Percentiles rank a stretch among this genome's conserved stretches.
Evolutionary conservation across 495 filamentous ascomycete genomes (phyloP).

Genomic region (Aspergillus avenaceus): DNA sequence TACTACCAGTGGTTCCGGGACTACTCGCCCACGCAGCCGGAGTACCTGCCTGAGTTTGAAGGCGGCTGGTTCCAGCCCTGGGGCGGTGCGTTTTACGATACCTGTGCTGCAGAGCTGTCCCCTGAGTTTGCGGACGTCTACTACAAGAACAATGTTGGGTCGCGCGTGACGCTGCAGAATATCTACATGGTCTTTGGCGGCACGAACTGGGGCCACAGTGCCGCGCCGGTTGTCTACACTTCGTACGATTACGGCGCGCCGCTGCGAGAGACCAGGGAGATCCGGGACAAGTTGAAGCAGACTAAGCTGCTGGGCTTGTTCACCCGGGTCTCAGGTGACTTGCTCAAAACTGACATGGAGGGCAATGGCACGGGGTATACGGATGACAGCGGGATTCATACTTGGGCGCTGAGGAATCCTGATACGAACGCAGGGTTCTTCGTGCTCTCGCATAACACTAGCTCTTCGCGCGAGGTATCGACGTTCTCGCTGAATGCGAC

Average conservation of each 20-base stretch:
- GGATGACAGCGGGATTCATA: slow-evolving; percentile 38
- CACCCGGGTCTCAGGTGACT: slow-evolving; percentile 49
- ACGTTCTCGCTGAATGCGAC: slow-evolving; percentile 54
- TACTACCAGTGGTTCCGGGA: slow-evolving; percentile 56
- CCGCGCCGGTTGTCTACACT: slow-evolving; percentile 47
- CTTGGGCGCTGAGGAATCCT: slow-evolving; percentile 52
- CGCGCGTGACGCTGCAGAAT: slow-evolving; percentile 43
- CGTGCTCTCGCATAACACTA: slow-evolving; percentile 56
- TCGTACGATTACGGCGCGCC: slow-evolving; percentile 45
- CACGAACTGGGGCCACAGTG: slow-evolving; percentile 52
- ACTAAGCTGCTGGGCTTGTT: slow-evolving; percentile 55
- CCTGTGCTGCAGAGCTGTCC: slow-evolving; percentile 39
- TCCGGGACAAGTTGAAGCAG: slow-evolving; percentile 45
- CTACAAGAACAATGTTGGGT: slow-evolving; percentile 55
- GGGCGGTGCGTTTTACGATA: slow-evolving; percentile 47
- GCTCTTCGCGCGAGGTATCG: slow-evolving; percentile 46
- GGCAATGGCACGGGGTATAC: slow-evolving; percentile 55
- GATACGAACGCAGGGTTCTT: slow-evolving; percentile 56
- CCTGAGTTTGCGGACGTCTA: slow-evolving; percentile 52
- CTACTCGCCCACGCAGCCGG: slow-evolving; percentile 50
- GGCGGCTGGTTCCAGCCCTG: slow-evolving; percentile 50
- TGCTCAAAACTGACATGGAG: slow-evolving; percentile 50
- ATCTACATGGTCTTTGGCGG: slow-evolving; percentile 57
- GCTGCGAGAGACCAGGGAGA: slow-evolving; percentile 40
- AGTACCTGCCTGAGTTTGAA: slow-evolving; percentile 49